A percentile compares a stretch with the other conserved stretches of the same genome.
Evolutionary conservation across 2,329 filamentous ascomycete genomes (phyloP).

Genomic region (Elsinoe necatrix): DNA sequence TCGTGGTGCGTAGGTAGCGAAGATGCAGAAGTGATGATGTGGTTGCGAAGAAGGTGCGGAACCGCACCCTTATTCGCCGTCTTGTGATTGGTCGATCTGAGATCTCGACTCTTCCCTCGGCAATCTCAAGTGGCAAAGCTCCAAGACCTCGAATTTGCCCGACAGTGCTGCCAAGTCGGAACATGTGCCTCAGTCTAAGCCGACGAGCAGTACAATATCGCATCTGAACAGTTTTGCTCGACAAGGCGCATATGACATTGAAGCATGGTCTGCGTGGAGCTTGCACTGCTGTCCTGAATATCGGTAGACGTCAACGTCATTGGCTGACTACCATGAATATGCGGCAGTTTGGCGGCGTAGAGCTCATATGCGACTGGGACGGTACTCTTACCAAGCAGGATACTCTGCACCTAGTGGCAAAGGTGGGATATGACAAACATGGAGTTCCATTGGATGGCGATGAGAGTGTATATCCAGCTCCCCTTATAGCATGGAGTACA

Average conservation of each 20-base stretch:
- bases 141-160: background rate
- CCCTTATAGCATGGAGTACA: conserved; percentile 29
- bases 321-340: background rate
- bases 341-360: conserved; percentile 20
- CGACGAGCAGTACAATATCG: background rate
- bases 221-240: background rate
- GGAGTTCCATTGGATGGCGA: background rate
- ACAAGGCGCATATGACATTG: background rate
- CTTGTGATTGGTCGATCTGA: conserved; percentile 2
- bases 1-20: conserved; percentile 20
- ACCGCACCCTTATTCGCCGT: background rate
- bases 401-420: conserved; percentile 36
- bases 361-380: conserved; percentile 41
- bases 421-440: conserved; percentile 25
- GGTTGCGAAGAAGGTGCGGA: conserved; percentile 8
- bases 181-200: background rate
- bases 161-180: background rate
- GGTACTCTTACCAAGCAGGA: conserved; percentile 40
- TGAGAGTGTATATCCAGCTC: background rate
- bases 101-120: conserved; percentile 6
- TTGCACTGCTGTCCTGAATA: background rate
- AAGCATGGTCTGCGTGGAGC: background rate
- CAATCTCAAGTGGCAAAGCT: conserved; percentile 5
- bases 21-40: conserved; percentile 8
- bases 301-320: background rate